Conservation (phyloP, 345 rosid species). For the Hypericum perforatum region DNA sequence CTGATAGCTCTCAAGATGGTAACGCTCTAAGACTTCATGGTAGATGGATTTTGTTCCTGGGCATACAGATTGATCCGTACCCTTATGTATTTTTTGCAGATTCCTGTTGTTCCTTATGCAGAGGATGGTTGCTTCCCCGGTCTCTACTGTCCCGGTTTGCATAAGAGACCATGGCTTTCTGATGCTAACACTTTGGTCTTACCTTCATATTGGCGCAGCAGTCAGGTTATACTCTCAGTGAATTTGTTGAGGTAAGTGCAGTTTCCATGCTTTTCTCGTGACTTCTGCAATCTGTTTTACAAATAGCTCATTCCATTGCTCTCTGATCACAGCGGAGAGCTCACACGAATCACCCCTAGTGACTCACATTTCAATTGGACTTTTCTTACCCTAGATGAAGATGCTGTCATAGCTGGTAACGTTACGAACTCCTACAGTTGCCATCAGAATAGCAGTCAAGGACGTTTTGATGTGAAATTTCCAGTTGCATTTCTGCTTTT, state of each 20-base stretch:
- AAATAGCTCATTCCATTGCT: conserved; percentile 11
- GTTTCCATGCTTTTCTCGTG: background rate
- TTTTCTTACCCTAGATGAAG: conserved; percentile 58
- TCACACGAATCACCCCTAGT: conserved; percentile 53
- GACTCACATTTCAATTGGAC: conserved; percentile 63
- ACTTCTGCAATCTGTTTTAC: background rate
- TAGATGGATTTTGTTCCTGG: too few relatives aligned
- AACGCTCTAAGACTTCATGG: too few relatives aligned
- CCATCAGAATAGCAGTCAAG: conserved; percentile 2
- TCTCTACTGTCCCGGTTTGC: conserved; percentile 47
- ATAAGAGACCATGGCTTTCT: conserved; percentile 73
- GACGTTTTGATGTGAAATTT: conserved; percentile 6
- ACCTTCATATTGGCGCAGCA: conserved; percentile 65
- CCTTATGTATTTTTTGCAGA: conserved; percentile 30
- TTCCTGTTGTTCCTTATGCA: conserved; percentile 56
- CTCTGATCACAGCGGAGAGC: conserved; percentile 47
- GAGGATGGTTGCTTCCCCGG: conserved; percentile 82
- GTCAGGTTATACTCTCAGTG: conserved; percentile 58
- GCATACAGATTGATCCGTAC: too few relatives aligned
- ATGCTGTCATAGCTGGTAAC: conserved; percentile 71
- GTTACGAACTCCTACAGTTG: conserved; percentile 2
- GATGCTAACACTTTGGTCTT: conserved; percentile 72
- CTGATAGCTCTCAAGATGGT: too few relatives aligned
- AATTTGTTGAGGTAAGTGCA: conserved; percentile 47
- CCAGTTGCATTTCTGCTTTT: conserved; percentile 12